Evolutionary conservation across 192 early-diverging fungal species (phyloP).

Genomic region (Glomus cerebriforme): DNA sequence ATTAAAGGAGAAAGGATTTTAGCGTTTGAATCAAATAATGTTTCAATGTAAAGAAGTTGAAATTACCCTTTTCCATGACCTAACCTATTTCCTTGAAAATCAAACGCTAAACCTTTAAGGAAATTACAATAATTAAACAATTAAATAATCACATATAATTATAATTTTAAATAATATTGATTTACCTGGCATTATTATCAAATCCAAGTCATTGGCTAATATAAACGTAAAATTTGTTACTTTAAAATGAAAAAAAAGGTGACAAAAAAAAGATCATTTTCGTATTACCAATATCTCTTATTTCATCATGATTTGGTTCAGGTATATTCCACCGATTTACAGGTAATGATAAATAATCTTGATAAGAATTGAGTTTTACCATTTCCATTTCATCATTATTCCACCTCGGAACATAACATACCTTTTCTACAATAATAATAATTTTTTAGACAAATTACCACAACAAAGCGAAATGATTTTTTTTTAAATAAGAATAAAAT

Average conservation of each 20-base stretch:
- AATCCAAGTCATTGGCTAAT: slow-evolving; percentile 25
- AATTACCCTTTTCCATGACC: slow-evolving; percentile 33
- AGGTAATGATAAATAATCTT: slow-evolving; percentile 62
- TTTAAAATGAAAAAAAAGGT: too few relatives aligned
- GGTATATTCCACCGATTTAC: slow-evolving; percentile 71
- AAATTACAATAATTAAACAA: background rate
- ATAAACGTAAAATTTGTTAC: background rate
- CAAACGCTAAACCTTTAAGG: slow-evolving; percentile 25
- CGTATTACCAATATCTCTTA: slow-evolving; percentile 56
- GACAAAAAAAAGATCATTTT: background rate
- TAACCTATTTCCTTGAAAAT: slow-evolving; percentile 17
- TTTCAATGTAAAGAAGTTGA: background rate
- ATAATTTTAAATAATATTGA: background rate
- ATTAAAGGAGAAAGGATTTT: background rate
- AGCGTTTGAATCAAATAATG: background rate
- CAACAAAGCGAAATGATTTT: too few relatives aligned
- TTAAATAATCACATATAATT: background rate
- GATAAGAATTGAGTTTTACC: slow-evolving; percentile 61
- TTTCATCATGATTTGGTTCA: slow-evolving; percentile 56
- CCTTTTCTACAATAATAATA: slow-evolving; percentile 43
- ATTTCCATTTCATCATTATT: slow-evolving; percentile 60
- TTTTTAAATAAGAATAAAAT: slow-evolving; percentile 30
- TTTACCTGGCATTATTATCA: slow-evolving; percentile 34
- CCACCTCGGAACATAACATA: slow-evolving; percentile 59
- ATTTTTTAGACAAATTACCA: background rate